Conservation (phyloP, 140 eudicot species). For the Oenanthe javanica region DNA sequence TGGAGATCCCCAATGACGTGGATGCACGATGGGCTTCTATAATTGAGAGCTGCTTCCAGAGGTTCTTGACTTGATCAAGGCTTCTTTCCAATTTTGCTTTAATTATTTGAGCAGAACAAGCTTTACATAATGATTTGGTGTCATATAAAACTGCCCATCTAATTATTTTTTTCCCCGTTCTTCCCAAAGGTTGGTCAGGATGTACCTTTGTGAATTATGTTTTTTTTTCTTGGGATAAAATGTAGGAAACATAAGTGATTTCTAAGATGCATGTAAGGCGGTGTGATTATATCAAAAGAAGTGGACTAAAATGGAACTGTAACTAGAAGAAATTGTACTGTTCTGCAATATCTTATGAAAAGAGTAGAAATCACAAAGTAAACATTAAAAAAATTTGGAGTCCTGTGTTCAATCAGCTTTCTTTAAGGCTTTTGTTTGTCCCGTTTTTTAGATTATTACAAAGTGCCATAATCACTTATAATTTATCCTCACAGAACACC, state of each 20-base stretch:
- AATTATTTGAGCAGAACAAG: not conserved
- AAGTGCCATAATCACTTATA: not conserved
- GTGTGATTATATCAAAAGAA: not conserved
- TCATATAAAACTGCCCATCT: not conserved
- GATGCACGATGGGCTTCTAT: constrained; percentile 73
- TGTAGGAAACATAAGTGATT: not conserved
- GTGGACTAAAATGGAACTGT: not conserved
- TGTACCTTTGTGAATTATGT: not conserved
- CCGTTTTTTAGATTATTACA: not conserved
- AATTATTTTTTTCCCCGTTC: not conserved
- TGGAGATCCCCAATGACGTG: constrained; percentile 73
- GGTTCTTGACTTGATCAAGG: constrained; percentile 32
- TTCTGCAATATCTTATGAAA: not conserved
- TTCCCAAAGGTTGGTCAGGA: not conserved
- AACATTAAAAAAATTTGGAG: not conserved
- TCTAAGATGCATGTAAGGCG: not conserved
- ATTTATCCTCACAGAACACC: not conserved
- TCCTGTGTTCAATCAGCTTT: not conserved
- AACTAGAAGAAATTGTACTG: not conserved
- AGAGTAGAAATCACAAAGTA: not conserved
- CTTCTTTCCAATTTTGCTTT: not conserved
- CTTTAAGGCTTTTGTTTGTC: not conserved
- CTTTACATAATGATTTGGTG: not conserved
- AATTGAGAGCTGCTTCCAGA: constrained; percentile 75
- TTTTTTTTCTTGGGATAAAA: not conserved